Conservation (phyloP, 495 filamentous ascomycete genomes). For the Xylaria flabelliformis region DNA sequence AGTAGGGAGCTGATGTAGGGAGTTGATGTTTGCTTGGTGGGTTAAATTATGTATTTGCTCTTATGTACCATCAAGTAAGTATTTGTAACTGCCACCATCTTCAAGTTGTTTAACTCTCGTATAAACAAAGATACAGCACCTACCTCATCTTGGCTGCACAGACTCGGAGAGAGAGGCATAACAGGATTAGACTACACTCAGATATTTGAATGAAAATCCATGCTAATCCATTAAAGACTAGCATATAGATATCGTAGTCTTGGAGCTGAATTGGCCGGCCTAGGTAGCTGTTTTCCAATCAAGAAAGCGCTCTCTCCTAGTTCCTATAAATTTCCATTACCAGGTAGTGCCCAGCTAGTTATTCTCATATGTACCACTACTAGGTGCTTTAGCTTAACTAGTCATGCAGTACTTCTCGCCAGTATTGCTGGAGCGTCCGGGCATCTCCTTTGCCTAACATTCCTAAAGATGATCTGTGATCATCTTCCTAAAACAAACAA, state of each 20-base stretch:
- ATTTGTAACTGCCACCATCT: too few species aligned
- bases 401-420: not conserved
- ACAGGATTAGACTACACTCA: not conserved
- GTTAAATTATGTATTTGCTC: too few species aligned
- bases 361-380: not conserved
- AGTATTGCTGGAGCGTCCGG: not conserved
- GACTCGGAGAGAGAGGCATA: not conserved
- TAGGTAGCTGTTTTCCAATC: not conserved
- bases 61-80: too few species aligned
- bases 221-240: not conserved
- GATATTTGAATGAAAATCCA: not conserved
- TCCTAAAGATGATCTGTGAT: not conserved
- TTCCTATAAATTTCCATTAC: not conserved
- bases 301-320: not conserved
- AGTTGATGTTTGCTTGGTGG: too few species aligned
- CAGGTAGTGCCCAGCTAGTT: not conserved
- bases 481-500: not conserved
- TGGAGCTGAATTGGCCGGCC: not conserved
- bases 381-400: not conserved
- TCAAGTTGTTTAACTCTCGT: too few species aligned
- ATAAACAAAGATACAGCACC: too few species aligned
- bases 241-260: not conserved
- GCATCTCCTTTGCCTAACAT: not conserved
- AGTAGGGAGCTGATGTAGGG: too few species aligned
- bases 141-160: not conserved